Evolutionary conservation across 2,329 filamentous ascomycete genomes (phyloP).

Genomic region (Ceratocystis diversiconidia): DNA sequence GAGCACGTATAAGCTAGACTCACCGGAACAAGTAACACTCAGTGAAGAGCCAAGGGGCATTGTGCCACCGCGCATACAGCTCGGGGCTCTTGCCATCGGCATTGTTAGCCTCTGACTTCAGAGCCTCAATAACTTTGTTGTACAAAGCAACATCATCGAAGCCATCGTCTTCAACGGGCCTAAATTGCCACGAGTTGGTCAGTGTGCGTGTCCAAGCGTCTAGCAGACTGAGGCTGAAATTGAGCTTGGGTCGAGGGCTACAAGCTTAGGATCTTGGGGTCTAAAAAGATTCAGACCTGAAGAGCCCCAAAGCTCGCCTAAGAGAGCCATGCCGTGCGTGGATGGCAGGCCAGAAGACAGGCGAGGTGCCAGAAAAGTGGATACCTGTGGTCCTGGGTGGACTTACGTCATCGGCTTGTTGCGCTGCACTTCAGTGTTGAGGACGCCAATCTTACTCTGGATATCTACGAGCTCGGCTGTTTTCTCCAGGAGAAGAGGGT

Average conservation of each 20-base stretch:
- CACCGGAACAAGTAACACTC: slow-evolving; percentile 91
- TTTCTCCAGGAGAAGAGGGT: slow-evolving; percentile 5
- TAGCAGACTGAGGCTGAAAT: too few species aligned
- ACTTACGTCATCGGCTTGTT: slow-evolving; percentile 60
- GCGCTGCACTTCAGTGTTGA: slow-evolving; percentile 95
- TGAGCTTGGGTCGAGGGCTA: too few species aligned
- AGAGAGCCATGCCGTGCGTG: not conserved
- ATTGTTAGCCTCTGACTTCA: slow-evolving; percentile 31
- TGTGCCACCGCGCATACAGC: slow-evolving; percentile 51
- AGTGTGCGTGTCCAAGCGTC: not conserved
- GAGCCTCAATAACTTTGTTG: slow-evolving; percentile 67
- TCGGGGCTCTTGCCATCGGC: slow-evolving; percentile 31
- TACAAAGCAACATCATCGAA: slow-evolving; percentile 62
- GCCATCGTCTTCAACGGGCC: slow-evolving; percentile 64
- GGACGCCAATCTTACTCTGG: slow-evolving; percentile 73
- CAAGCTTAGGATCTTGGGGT: too few species aligned
- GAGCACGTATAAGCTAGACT: slow-evolving; percentile 14
- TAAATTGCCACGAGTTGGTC: slow-evolving; percentile 25
- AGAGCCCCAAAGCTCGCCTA: not conserved
- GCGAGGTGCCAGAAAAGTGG: not conserved
- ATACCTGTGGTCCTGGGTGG: not conserved
- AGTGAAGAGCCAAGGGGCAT: slow-evolving; percentile 73
- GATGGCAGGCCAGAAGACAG: too few species aligned
- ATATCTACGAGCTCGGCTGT: slow-evolving; percentile 24
- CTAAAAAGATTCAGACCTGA: too few species aligned